Percentiles rank a stretch among this genome's conserved stretches.
Evolutionary conservation across 1,284 basidiomycete genomes (phyloP).

Genomic region (Trametes sp.): DNA sequence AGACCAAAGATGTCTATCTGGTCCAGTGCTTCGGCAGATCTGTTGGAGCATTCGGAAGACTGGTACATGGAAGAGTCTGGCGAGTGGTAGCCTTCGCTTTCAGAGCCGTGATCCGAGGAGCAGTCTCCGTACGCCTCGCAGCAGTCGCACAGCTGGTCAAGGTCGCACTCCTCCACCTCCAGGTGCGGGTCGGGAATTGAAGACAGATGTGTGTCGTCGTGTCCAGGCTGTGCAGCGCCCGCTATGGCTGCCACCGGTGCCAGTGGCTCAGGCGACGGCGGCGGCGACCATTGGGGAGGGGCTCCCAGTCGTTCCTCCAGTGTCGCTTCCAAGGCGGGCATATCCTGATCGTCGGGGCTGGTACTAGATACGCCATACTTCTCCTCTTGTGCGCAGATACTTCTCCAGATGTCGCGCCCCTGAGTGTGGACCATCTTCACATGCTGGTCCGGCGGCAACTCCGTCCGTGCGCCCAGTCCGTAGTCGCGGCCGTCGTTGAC

Average conservation of each 20-base stretch:
- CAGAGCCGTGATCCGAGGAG: neutral
- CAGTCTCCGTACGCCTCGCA: neutral
- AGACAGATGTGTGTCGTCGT: neutral
- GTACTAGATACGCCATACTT: neutral
- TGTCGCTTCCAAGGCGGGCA: no score
- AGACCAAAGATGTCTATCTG: neutral
- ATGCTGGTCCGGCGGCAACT: neutral
- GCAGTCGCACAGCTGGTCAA: neutral
- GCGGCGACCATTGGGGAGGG: no score
- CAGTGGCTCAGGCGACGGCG: no score
- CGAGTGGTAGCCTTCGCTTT: neutral
- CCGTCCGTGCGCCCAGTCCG: neutral
- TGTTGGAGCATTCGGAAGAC: neutral
- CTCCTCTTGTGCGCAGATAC: neutral
- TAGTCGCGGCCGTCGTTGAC: slow-evolving; percentile 1
- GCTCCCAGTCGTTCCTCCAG: neutral
- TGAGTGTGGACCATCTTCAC: neutral
- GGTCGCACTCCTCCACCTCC: neutral
- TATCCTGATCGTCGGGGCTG: neutral
- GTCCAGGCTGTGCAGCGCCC: no score
- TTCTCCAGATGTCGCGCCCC: neutral
- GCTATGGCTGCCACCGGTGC: no score
- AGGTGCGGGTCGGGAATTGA: neutral
- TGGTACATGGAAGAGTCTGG: neutral
- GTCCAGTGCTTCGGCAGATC: neutral